A percentile compares a stretch with the other conserved stretches of the same genome.
These are phyloP conservation scores for Mycena galopus DNA, from an alignment of 768 basidiomycete genomes.

Conservation along the genomic window DNA sequence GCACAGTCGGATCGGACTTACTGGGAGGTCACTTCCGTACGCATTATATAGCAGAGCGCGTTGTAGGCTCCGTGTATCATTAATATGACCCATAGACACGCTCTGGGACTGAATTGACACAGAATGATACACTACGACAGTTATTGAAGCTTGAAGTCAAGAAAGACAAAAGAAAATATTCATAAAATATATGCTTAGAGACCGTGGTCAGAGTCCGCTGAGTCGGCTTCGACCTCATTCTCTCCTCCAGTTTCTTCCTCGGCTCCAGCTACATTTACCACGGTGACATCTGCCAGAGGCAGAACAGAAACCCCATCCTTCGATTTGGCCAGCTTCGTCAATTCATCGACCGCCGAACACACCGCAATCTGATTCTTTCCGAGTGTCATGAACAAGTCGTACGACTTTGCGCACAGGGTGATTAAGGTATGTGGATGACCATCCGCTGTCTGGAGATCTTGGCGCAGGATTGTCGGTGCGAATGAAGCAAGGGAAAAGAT, in stretches of 20 bases:
- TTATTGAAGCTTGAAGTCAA: background rate
- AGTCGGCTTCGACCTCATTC: too few species aligned
- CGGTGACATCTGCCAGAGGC: background rate
- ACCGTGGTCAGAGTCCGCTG: background rate
- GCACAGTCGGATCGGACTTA: background rate
- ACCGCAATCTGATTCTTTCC: background rate
- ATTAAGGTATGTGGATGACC: background rate
- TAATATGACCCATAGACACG: too few species aligned
- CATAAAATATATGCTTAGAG: background rate
- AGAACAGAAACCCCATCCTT: background rate
- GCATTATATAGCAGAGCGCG: too few species aligned
- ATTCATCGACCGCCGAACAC: background rate
- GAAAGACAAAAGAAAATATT: background rate
- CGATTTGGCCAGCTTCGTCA: background rate
- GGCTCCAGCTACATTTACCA: background rate
- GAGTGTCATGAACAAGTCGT: background rate
- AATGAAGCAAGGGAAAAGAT: constrained; percentile 6
- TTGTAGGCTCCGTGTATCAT: too few species aligned
- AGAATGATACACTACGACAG: too few species aligned
- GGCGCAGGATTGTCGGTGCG: background rate
- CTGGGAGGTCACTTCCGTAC: background rate
- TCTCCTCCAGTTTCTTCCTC: background rate
- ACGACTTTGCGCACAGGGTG: background rate
- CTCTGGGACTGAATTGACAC: too few species aligned
- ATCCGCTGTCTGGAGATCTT: background rate